Conservation (phyloP, 305 asterid species). For the Fraxinus xanthoxyloides region DNA sequence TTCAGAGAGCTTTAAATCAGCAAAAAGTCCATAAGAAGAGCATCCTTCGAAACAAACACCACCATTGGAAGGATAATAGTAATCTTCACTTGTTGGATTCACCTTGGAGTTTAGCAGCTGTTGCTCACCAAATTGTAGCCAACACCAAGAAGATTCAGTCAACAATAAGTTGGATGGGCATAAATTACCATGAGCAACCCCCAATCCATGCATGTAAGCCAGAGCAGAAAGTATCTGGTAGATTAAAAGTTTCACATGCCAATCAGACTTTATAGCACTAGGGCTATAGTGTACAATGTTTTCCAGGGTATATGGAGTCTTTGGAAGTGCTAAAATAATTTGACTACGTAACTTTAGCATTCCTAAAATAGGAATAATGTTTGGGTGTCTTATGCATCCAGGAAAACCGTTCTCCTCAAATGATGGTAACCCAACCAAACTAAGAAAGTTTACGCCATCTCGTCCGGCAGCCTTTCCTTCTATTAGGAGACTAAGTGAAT, state of each 20-base stretch:
- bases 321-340: conserved; percentile 58
- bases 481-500: conserved; percentile 55
- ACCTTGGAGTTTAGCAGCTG: conserved; percentile 39
- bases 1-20: conserved; percentile 61
- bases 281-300: conserved; percentile 75
- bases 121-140: conserved; percentile 59
- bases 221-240: conserved; percentile 89
- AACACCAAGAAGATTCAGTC: conserved; percentile 81
- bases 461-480: conserved; percentile 69
- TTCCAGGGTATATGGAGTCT: conserved; percentile 71
- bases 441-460: conserved; percentile 65
- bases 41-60: conserved; percentile 54
- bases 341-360: conserved; percentile 58
- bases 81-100: conserved; percentile 33
- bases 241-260: conserved; percentile 62
- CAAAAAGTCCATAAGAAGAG: conserved; percentile 57
- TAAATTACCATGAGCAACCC: conserved; percentile 67
- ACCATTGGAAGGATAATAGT: conserved; percentile 28
- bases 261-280: conserved; percentile 64
- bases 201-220: conserved; percentile 83
- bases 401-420: conserved; percentile 64
- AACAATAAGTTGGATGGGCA: conserved; percentile 68
- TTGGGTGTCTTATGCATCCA: conserved; percentile 96
- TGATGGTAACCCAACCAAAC: conserved; percentile 75
- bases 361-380: conserved; percentile 74